Evolutionary conservation across 129 eudicot genomes (phyloP).

Genomic region (Apium graveolens): DNA sequence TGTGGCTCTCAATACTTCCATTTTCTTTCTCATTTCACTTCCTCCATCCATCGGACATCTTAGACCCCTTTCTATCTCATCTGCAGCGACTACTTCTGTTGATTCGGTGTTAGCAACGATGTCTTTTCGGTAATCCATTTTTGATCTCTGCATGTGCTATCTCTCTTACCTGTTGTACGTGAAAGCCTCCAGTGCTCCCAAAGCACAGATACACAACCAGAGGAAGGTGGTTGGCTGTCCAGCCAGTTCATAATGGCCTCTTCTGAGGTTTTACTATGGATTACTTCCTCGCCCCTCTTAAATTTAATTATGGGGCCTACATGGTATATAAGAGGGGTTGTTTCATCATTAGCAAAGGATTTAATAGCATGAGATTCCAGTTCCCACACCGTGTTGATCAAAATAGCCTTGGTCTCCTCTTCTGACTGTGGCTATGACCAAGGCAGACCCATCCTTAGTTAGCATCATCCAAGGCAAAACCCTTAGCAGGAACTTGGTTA

Average conservation of each 20-base stretch:
- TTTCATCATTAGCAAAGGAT: neutral
- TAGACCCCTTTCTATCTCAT: conserved; percentile 19
- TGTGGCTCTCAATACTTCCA: neutral
- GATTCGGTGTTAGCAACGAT: neutral
- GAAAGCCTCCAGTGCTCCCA: neutral
- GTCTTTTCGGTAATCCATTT: conserved; percentile 14
- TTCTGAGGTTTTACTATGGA: neutral
- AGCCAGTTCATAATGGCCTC: neutral
- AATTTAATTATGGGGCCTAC: neutral
- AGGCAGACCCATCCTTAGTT: neutral
- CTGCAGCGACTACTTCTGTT: conserved; percentile 5
- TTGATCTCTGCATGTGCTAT: conserved; percentile 23
- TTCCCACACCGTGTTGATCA: neutral
- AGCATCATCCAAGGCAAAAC: neutral
- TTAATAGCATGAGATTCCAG: neutral
- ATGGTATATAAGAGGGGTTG: neutral
- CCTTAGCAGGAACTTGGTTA: neutral
- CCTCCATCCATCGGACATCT: conserved; percentile 13
- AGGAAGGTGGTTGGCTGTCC: neutral
- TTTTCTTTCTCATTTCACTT: conserved; percentile 8
- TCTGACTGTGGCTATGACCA: neutral
- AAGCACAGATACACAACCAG: conserved; percentile 3
- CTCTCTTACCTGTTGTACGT: neutral
- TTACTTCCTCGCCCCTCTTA: neutral
- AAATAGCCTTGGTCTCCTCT: neutral